Evolutionary conservation across 768 basidiomycete species (phyloP).

Genomic region (Mycena galopus): DNA sequence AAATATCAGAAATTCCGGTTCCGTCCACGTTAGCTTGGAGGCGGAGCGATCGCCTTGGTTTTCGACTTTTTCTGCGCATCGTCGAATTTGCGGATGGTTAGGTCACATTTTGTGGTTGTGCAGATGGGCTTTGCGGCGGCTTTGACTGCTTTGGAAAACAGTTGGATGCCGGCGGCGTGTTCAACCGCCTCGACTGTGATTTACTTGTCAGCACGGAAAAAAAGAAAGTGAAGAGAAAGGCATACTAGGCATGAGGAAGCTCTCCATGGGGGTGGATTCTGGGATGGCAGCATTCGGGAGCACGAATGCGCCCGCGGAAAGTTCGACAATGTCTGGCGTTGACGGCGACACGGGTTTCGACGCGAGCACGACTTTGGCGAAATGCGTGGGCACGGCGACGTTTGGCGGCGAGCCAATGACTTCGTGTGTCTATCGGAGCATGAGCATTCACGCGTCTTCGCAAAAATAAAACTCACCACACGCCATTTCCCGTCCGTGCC

Average conservation of each 20-base stretch:
- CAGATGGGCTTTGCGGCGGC: constrained; percentile 86
- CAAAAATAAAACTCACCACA: constrained; percentile 71
- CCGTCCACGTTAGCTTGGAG: constrained; percentile 49
- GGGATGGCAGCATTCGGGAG: constrained; percentile 95
- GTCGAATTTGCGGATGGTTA: constrained; percentile 91
- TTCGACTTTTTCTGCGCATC: constrained; percentile 82
- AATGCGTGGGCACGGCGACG: constrained; percentile 95
- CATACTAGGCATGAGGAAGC: constrained; percentile 87
- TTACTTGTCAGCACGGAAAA: constrained; percentile 1
- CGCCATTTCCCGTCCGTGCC: constrained; percentile 95
- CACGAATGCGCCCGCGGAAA: constrained; percentile 94
- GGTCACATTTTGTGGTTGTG: constrained; percentile 88
- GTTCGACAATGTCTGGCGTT: constrained; percentile 77
- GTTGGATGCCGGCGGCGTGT: constrained; percentile 84
- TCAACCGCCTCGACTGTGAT: constrained; percentile 90
- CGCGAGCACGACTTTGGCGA: constrained; percentile 94
- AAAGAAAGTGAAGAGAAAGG: constrained; percentile 5
- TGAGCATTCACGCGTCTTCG: background rate
- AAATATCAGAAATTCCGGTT: constrained; percentile 28
- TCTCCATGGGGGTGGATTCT: constrained; percentile 83
- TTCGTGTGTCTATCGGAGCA: constrained; percentile 79
- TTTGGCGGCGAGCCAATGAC: constrained; percentile 94
- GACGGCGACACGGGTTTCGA: constrained; percentile 81
- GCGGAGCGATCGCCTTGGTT: constrained; percentile 63
- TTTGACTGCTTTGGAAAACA: constrained; percentile 90